Evolutionary conservation across 495 filamentous ascomycete genomes (phyloP), one percentile per base, ranked within the genome.

Genomic region (Cetradonia linearis): DNA sequence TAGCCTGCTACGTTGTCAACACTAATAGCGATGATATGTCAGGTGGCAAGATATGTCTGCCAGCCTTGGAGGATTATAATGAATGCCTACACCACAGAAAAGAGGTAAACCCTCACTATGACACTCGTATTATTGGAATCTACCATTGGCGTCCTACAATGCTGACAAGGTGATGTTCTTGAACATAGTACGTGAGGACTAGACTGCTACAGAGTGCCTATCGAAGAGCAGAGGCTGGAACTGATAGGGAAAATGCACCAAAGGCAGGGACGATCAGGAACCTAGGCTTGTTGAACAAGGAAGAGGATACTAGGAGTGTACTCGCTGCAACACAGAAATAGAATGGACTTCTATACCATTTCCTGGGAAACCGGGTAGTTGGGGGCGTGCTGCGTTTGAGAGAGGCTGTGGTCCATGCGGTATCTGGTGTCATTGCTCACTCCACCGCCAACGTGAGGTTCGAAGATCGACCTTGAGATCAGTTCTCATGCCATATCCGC

Each of bases 11-110:
- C 70, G 87, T 92, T 52, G 81, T 91, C 69, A 91, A 92, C 73
- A 84, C 86, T 53, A 79, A 76, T 56, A 73, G 83, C 48, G 84
- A 88, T 27, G 85, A 91, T 67, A 79, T 82, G 58, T 78, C 82
- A 11, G 91, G 91, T 49, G 92, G 88, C 76, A 86, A 84, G 77
- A 96, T 95, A 77, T 99, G 93, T 72, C 70, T 79, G 44, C 88
- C 88, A n/a, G 84, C 83, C 36, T 76, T 95, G 64, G 93, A 97
- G 70, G 93, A 99, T 69, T 97, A 97, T 79, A 88, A 95, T 74
- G 93, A 98, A 78, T 98, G 94, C 77, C 78, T 98, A 69, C 92
- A 98, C 71, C 93, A 98, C 79, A 86, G 81, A 75, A 96, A 97
- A 77, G 93, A 98, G 89, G 93, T 96, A 66, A 65, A 81, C 73